These are phyloP conservation scores for Setaria viridis DNA, from an alignment of 202 grass and related monocot genomes.

Conservation along the genomic window DNA sequence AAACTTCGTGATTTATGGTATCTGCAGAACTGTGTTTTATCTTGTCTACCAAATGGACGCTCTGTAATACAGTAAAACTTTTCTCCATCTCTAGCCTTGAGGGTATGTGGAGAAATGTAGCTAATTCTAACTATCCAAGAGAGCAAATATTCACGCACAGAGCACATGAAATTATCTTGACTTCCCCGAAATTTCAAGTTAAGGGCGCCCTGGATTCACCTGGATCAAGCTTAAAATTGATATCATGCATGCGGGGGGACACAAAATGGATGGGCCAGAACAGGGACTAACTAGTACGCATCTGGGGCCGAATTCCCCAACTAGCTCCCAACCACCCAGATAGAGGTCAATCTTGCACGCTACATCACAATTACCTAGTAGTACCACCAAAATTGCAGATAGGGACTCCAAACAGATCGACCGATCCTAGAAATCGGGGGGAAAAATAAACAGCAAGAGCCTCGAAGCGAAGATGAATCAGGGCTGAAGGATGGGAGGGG, in stretches of 20 bases:
- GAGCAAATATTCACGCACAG: background rate
- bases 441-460: background rate
- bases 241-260: background rate
- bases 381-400: background rate
- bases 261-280: constrained; percentile 26
- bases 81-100: background rate
- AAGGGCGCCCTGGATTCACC: background rate
- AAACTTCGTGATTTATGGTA: background rate
- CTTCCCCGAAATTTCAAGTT: constrained; percentile 2
- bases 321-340: background rate
- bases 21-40: background rate
- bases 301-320: constrained; percentile 18
- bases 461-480: background rate
- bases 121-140: background rate
- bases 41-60: background rate
- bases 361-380: background rate
- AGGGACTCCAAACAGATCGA: background rate
- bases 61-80: background rate
- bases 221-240: background rate
- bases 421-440: background rate
- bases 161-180: background rate
- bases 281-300: background rate
- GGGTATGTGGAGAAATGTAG: background rate
- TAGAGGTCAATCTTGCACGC: background rate
- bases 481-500: background rate